Percentiles rank a stretch among this genome's conserved stretches.
Conservation (phyloP, 169 alveolate species). For the Plasmodium adleri region DNA sequence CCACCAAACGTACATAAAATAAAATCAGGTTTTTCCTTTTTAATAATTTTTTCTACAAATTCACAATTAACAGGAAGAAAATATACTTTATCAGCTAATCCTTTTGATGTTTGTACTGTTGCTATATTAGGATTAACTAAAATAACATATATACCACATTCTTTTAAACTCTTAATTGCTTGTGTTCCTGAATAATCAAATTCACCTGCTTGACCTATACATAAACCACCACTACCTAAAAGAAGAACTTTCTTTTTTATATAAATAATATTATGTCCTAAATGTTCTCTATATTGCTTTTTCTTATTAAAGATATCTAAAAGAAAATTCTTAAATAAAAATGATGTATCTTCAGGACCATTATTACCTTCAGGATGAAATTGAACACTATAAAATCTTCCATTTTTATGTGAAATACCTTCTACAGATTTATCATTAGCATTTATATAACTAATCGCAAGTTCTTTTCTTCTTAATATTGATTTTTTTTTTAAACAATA, state of each 20-base stretch:
- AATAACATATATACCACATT: conserved; percentile 87
- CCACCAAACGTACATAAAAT: conserved; percentile 92
- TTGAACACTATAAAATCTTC: conserved; percentile 90
- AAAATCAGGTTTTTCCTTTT: conserved; percentile 91
- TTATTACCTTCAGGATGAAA: conserved; percentile 92
- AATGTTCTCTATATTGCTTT: conserved; percentile 53
- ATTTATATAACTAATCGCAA: conserved; percentile 85
- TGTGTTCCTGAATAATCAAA: conserved; percentile 93
- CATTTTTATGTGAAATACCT: conserved; percentile 85
- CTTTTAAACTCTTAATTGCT: conserved; percentile 91
- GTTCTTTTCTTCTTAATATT: conserved; percentile 39
- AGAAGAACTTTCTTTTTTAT: conserved; percentile 83
- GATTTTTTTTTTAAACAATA: conserved; percentile 83
- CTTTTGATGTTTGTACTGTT: conserved; percentile 91
- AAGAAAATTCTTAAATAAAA: conserved; percentile 87
- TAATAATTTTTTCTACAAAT: conserved; percentile 87
- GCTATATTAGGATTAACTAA: conserved; percentile 93
- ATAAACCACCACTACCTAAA: conserved; percentile 89
- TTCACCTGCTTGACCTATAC: conserved; percentile 94
- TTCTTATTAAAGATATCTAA: conserved; percentile 75
- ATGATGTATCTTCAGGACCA: conserved; percentile 91
- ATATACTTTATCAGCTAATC: conserved; percentile 88
- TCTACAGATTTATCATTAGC: conserved; percentile 91
- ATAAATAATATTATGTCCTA: conserved; percentile 85
- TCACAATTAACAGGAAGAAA: conserved; percentile 91